Percentiles rank a stretch among this genome's conserved stretches.
Evolutionary conservation across 1,284 basidiomycete species (phyloP).

Genomic region (Ceratobasidium sp.): DNA sequence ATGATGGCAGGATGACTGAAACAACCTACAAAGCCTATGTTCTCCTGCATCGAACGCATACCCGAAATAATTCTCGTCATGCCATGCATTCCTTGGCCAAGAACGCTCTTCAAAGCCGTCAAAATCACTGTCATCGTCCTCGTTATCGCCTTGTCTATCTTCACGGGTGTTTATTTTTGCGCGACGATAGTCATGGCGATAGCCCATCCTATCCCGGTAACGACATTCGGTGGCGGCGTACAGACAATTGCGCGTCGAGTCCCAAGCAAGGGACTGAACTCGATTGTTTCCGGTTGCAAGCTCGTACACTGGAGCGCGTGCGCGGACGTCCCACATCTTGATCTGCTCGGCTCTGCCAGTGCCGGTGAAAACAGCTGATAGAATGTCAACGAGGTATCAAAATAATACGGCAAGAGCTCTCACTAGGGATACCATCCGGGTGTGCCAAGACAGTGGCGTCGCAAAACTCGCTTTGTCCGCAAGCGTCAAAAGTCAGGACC

Average conservation of each 20-base stretch:
- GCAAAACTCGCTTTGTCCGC: not conserved
- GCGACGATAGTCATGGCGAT: slow-evolving; percentile 42
- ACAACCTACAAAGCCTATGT: slow-evolving; percentile 37
- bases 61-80: slow-evolving; percentile 41
- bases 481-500: slow-evolving; percentile 32
- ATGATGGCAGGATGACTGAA: not conserved
- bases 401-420: not conserved
- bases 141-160: slow-evolving; percentile 9
- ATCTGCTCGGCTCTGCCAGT: slow-evolving; percentile 19
- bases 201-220: slow-evolving; percentile 30
- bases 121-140: slow-evolving; percentile 32
- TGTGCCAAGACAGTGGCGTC: slow-evolving; percentile 1
- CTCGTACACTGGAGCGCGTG: slow-evolving; percentile 35
- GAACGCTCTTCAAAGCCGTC: slow-evolving; percentile 23
- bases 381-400: not conserved
- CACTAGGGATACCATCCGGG: slow-evolving; percentile 34
- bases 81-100: slow-evolving; percentile 40
- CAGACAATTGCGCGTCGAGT: slow-evolving; percentile 15
- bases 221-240: slow-evolving; percentile 43
- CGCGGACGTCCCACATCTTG: slow-evolving; percentile 42
- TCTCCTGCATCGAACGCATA: slow-evolving; percentile 38
- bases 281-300: slow-evolving; percentile 44
- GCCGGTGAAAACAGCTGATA: slow-evolving; percentile 34
- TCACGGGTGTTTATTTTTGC: not conserved
- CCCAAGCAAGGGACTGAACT: slow-evolving; percentile 39